Base-by-base conservation (phyloP, 2,329 filamentous ascomycete genomes). In the Fusarium austroafricanum region DNA sequence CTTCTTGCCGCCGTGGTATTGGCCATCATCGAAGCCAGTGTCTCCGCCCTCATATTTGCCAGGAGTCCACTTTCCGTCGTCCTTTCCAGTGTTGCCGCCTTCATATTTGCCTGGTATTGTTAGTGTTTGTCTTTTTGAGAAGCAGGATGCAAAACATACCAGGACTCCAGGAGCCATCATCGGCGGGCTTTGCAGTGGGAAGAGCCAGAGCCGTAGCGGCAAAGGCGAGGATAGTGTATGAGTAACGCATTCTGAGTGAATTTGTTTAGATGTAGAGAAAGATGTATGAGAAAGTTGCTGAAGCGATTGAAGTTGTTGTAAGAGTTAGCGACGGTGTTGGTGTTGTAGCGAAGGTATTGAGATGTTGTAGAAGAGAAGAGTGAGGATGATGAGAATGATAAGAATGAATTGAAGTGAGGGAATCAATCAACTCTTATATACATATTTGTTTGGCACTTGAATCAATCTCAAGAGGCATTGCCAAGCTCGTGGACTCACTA, bases 161-260 rank as follows among this genome's bases (percentile, higher is more conserved):
- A 26, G 60, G 60, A 0, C 31, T 10, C 60, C 64, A 67, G 9
- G 50, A 52, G 18, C 68, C 68, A 26, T 71, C 68, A 10, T 71
- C 68, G 6, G 51, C 49, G 7, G 62, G 57, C 55, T 65, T 71
- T 8, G 61, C 51, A 17, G 68, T 65, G 33, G 68, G 68, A 3
- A 71, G 65, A 9, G 68, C 68, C 54, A 71, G 49, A 61, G 68
- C 68, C 51, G 62, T 71, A 18, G 53, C 62, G 60, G 69, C 69
- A 62, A 71, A 70, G 51, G 62, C 68, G 39, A 71, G 44, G 12
- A 71, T 11, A 39, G 69, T 68, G 59, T 50, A 65, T 10, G 66
- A 70, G 63, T 71, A 71, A 29, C 68, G 69, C 69, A 71, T 71
- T 4, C 11, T 68, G 35, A 43, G 23, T 9, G 6, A 26, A 38